Percentiles rank a stretch among this genome's conserved stretches.
Evolutionary conservation across 1,284 basidiomycete genomes (phyloP).

Genomic region (Apiotrichum akiyoshidainum): DNA sequence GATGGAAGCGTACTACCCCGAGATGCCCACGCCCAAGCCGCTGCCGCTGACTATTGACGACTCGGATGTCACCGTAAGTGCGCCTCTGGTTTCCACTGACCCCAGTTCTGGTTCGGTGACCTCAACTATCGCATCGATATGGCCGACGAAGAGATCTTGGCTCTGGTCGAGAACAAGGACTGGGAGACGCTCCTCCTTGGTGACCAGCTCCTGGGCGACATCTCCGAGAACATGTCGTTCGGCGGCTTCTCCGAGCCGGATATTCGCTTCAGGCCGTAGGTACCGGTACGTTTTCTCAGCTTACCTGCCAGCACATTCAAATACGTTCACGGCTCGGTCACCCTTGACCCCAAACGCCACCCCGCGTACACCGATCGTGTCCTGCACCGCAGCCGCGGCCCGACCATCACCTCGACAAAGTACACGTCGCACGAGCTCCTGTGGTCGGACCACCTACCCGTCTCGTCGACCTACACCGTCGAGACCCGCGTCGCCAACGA

Average conservation of each 20-base stretch:
- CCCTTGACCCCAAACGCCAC: constrained; percentile 35
- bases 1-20: constrained; percentile 35
- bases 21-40: constrained; percentile 8
- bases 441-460: constrained; percentile 47
- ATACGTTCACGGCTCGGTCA: constrained; percentile 41
- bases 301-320: constrained; percentile 38
- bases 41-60: constrained; percentile 28
- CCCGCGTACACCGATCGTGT: constrained; percentile 47
- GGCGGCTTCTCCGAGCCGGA: constrained; percentile 32
- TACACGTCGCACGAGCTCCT: constrained; percentile 39
- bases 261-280: constrained; percentile 40
- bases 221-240: constrained; percentile 37
- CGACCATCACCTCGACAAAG: constrained; percentile 16
- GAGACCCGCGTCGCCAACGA: constrained; percentile 32
- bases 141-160: constrained; percentile 30
- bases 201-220: constrained; percentile 40
- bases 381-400: constrained; percentile 20
- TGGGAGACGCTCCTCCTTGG: constrained; percentile 36
- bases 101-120: constrained; percentile 47
- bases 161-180: constrained; percentile 29
- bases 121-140: constrained; percentile 44
- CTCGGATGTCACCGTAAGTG: constrained; percentile 33
- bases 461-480: constrained; percentile 25
- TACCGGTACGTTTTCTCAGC: not conserved
- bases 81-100: constrained; percentile 1